Percentiles rank a stretch among this genome's conserved stretches.
Conservation (phyloP, 768 basidiomycete species). For the Rickenella mellea region DNA sequence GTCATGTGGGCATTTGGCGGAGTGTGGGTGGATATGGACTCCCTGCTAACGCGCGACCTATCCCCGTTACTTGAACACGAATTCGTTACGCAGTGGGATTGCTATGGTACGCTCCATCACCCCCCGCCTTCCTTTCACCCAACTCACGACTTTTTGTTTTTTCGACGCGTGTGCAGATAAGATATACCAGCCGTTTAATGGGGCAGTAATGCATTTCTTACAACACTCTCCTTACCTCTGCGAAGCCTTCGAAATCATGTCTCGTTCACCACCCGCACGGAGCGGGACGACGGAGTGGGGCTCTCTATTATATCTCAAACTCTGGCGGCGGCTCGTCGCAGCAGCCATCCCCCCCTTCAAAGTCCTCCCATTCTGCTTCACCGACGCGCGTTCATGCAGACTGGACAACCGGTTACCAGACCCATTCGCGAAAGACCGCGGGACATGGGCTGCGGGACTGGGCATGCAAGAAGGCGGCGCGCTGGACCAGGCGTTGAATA, state of each 20-base stretch:
- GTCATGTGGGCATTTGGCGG: slow-evolving; percentile 87
- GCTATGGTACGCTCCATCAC: slow-evolving; percentile 60
- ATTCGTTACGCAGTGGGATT: slow-evolving; percentile 98
- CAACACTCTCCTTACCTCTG: slow-evolving; percentile 92
- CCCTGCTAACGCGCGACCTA: slow-evolving; percentile 80
- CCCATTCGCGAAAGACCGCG: slow-evolving; percentile 61
- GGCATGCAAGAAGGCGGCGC: slow-evolving; percentile 52
- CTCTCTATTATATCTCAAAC: slow-evolving; percentile 79
- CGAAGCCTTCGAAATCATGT: slow-evolving; percentile 91
- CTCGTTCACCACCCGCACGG: slow-evolving; percentile 59
- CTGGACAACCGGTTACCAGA: slow-evolving; percentile 90
- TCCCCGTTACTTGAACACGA: slow-evolving; percentile 85
- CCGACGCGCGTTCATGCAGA: slow-evolving; percentile 85
- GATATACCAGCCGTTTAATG: slow-evolving; percentile 73
- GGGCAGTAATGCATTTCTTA: slow-evolving; percentile 90
- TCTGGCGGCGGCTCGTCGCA: slow-evolving; percentile 77
- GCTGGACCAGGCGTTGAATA: slow-evolving; percentile 48
- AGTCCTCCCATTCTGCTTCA: slow-evolving; percentile 91
- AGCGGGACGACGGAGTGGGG: slow-evolving; percentile 91
- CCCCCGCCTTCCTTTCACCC: not conserved
- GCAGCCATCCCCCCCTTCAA: slow-evolving; percentile 75
- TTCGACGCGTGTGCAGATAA: slow-evolving; percentile 41
- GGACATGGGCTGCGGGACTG: slow-evolving; percentile 61
- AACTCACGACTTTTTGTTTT: not conserved
- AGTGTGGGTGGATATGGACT: slow-evolving; percentile 98